phyloP scores from a whole-genome alignment of 768 basidiomycete species.

The Amanita phalloides region DNA sequence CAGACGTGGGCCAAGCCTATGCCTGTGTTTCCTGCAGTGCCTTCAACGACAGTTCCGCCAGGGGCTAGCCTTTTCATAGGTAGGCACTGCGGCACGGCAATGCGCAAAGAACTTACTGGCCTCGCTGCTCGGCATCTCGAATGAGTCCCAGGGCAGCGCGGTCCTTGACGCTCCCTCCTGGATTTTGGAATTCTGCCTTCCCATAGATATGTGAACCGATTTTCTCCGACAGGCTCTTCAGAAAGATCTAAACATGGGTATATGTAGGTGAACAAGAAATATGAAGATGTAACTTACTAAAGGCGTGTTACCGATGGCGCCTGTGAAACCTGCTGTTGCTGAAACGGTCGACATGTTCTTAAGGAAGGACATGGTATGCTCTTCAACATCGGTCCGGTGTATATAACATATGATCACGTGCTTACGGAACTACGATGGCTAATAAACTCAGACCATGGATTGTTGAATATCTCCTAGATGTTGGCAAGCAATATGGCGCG shows the following conservation, averaged over 20 bases:
- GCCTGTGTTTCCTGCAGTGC: conserved; percentile 97
- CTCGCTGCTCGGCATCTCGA: conserved; percentile 75
- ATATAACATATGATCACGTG: background rate
- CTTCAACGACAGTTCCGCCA: conserved; percentile 96
- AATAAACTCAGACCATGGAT: conserved; percentile 46
- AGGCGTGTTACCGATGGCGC: conserved; percentile 89
- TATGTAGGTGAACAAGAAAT: conserved; percentile 1
- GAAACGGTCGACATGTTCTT: background rate
- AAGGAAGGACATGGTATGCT: no score
- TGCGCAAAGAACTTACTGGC: conserved; percentile 40
- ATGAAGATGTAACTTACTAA: conserved; percentile 39
- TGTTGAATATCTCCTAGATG: conserved; percentile 32
- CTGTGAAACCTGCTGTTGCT: conserved; percentile 63
- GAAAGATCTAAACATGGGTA: conserved; percentile 50
- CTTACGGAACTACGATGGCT: conserved; percentile 16
- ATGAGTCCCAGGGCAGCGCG: conserved; percentile 89
- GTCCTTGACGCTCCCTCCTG: conserved; percentile 96
- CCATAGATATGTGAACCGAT: conserved; percentile 80
- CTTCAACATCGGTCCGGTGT: no score
- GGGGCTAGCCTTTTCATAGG: conserved; percentile 53
- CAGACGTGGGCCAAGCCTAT: conserved; percentile 96
- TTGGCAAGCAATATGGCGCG: conserved; percentile 43
- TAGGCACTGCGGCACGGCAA: background rate
- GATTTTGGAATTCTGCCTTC: conserved; percentile 99
- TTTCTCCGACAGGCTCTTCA: conserved; percentile 71